phyloP scores from a whole-genome alignment of 1,284 basidiomycete species.

The Trametes versicolor region DNA sequence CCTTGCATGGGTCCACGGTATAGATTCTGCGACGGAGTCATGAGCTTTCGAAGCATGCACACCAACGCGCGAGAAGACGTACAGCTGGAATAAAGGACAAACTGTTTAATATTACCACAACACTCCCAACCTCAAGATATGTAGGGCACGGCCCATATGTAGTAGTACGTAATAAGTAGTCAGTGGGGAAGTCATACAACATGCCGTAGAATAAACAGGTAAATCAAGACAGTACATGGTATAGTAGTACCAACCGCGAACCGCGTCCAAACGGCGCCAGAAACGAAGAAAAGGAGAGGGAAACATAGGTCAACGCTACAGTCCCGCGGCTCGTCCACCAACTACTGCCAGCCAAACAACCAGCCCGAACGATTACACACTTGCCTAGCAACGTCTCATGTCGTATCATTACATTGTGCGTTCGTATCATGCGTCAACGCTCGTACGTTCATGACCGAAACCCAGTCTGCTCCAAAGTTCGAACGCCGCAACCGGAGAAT shows the following conservation, averaged over 20 bases:
- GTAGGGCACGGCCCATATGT: neutral
- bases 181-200: conserved; percentile 19
- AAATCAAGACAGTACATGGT: conserved; percentile 28
- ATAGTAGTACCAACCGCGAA: conserved; percentile 19
- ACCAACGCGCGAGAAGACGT: too few species aligned
- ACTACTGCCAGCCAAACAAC: too few species aligned
- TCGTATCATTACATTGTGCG: conserved; percentile 2
- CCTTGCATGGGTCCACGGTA: too few species aligned
- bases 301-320: conserved; percentile 16
- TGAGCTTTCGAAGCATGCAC: too few species aligned
- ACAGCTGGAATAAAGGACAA: too few species aligned
- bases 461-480: neutral
- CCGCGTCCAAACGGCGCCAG: conserved; percentile 11
- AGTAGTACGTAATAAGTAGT: neutral
- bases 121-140: too few species aligned
- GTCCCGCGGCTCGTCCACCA: conserved; percentile 3
- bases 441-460: conserved; percentile 4
- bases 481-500: neutral
- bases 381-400: neutral
- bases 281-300: neutral
- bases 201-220: conserved; percentile 15
- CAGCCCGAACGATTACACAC: neutral
- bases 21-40: too few species aligned
- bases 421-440: conserved; percentile 11
- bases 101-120: too few species aligned